Conservation (phyloP, 495 filamentous ascomycete genomes). For the Pyronema domesticum region DNA sequence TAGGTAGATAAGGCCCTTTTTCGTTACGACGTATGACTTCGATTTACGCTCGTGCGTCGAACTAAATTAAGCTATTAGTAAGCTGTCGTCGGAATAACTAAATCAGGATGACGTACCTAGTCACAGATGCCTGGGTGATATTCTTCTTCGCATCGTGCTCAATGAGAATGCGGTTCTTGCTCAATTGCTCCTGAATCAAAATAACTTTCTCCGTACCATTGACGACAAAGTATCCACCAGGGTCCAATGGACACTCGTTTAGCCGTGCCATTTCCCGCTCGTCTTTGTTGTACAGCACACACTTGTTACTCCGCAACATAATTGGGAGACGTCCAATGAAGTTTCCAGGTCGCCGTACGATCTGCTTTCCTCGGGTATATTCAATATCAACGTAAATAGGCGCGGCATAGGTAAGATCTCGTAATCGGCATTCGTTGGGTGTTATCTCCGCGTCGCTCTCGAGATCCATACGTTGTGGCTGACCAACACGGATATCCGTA, state of each 20-base stretch:
- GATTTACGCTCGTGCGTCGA: constrained; percentile 94
- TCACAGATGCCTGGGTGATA: constrained; percentile 91
- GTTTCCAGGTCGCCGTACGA: constrained; percentile 49
- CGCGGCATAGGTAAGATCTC: constrained; percentile 90
- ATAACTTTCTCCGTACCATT: constrained; percentile 89
- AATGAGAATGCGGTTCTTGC: constrained; percentile 96
- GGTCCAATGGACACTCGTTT: constrained; percentile 88
- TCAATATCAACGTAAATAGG: constrained; percentile 77
- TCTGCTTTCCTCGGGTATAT: constrained; percentile 58
- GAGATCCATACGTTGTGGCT: constrained; percentile 59
- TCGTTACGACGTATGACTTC: constrained; percentile 83
- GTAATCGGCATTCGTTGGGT: constrained; percentile 85
- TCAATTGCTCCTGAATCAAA: constrained; percentile 90
- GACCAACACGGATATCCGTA: constrained; percentile 67
- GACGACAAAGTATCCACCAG: constrained; percentile 88
- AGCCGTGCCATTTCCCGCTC: constrained; percentile 70
- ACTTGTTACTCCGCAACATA: constrained; percentile 92
- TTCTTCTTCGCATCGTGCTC: constrained; percentile 78
- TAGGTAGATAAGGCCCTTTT: constrained; percentile 76
- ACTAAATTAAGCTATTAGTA: constrained; percentile 31
- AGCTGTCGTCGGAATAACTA: neutral
- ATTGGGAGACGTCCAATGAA: constrained; percentile 80
- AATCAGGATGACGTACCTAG: constrained; percentile 31
- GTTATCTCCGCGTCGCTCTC: constrained; percentile 49
- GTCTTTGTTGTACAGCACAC: constrained; percentile 58